Evolutionary conservation across 306 rosid species (phyloP).

Genomic region (Mimosa bimucronata): DNA sequence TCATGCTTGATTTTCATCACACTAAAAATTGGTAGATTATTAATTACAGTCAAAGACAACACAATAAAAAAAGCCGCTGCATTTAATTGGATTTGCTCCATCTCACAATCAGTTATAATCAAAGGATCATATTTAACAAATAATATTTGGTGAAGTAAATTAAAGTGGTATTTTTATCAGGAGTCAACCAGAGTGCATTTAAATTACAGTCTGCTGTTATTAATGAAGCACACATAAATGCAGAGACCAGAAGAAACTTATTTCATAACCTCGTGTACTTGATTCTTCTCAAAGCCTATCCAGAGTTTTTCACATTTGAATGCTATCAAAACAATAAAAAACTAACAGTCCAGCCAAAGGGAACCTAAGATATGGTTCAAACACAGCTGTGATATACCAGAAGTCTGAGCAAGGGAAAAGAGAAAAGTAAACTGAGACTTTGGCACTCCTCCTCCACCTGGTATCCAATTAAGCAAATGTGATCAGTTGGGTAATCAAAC

Average conservation of each 20-base stretch:
- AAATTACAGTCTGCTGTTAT: constrained; percentile 11
- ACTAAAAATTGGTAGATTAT: background rate
- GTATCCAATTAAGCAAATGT: constrained; percentile 36
- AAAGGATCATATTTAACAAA: constrained; percentile 13
- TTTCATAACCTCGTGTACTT: constrained; percentile 43
- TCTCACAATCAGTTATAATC: background rate
- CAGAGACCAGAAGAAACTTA: constrained; percentile 40
- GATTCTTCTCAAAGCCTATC: constrained; percentile 29
- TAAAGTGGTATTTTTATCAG: no score
- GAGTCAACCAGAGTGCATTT: background rate
- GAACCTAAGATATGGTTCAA: constrained; percentile 34
- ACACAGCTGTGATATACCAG: constrained; percentile 34
- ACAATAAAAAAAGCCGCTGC: background rate
- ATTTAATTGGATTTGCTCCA: background rate
- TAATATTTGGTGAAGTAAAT: no score
- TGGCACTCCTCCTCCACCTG: constrained; percentile 42
- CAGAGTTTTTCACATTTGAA: constrained; percentile 43
- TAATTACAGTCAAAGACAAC: background rate
- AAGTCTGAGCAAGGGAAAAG: constrained; percentile 39
- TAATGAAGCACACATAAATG: constrained; percentile 17
- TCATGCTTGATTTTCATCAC: background rate
- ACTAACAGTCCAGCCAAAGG: constrained; percentile 36
- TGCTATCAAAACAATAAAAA: constrained; percentile 42
- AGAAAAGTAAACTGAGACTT: constrained; percentile 44
- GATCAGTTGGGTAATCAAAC: constrained; percentile 12